Evolutionary conservation across 139 green algal species (phyloP).

Genomic region (Spirogloea muscicola): DNA sequence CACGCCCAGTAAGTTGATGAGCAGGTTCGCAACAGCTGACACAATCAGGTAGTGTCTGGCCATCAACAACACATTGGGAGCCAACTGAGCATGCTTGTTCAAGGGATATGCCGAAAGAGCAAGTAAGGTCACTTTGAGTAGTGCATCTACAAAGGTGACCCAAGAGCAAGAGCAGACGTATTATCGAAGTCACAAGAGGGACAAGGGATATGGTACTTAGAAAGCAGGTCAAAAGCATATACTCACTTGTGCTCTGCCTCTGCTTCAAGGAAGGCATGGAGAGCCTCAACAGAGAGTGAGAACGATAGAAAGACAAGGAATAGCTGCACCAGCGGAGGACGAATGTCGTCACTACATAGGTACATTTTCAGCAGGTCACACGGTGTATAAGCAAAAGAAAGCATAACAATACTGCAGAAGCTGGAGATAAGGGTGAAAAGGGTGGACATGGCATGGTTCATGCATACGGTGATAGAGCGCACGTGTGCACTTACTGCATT

Average conservation of each 20-base stretch:
- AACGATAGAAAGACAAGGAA: constrained; percentile 47
- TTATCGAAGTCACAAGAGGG: too few relatives aligned
- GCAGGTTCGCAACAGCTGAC: constrained; percentile 41
- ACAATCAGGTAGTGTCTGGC: constrained; percentile 44
- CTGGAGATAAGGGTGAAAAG: too few relatives aligned
- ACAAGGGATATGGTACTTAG: too few relatives aligned
- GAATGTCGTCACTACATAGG: too few relatives aligned
- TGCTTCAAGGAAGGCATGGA: constrained; percentile 43
- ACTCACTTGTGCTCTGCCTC: constrained; percentile 40
- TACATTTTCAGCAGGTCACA: too few relatives aligned
- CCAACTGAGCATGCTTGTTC: background rate
- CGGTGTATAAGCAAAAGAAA: too few relatives aligned
- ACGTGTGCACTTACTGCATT: constrained; percentile 19
- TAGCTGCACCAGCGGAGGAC: too few relatives aligned
- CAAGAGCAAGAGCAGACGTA: background rate
- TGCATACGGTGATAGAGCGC: too few relatives aligned
- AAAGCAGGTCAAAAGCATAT: too few relatives aligned
- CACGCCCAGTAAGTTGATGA: constrained; percentile 45
- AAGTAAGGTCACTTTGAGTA: background rate
- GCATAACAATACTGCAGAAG: too few relatives aligned
- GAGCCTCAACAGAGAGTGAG: constrained; percentile 38
- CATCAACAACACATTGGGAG: background rate
- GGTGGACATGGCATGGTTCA: too few relatives aligned
- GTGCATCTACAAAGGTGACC: background rate
- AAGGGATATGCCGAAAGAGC: background rate